These are phyloP conservation scores for Microdochium trichocladiopsis DNA, from an alignment of 2,329 filamentous ascomycete species.

Conservation along the genomic window DNA sequence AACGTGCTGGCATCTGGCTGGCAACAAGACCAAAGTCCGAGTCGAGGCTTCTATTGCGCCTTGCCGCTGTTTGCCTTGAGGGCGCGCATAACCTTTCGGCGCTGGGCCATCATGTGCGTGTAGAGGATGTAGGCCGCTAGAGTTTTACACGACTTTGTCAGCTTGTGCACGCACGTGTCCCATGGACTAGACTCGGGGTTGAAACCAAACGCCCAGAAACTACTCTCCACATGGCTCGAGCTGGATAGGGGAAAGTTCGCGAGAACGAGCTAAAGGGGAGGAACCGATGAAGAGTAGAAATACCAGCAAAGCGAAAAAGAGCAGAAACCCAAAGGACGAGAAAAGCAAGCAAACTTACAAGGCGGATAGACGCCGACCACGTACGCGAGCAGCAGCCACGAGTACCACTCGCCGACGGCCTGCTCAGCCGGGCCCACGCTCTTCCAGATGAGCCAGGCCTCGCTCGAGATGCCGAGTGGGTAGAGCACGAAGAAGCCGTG, in stretches of 20 bases:
- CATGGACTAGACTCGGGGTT: too few species aligned
- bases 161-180: too few species aligned
- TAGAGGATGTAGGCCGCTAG: conserved; percentile 75
- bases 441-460: conserved; percentile 72
- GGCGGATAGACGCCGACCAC: conserved; percentile 75
- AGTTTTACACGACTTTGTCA: conserved; percentile 9
- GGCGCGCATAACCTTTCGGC: conserved; percentile 67
- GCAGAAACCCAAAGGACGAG: background rate
- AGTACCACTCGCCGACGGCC: conserved; percentile 43
- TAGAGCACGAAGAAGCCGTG: conserved; percentile 93
- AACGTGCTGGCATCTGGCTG: too few species aligned
- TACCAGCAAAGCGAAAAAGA: background rate
- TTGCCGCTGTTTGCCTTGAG: conserved; percentile 32
- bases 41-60: background rate
- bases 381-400: conserved; percentile 66
- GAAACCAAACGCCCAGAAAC: too few species aligned
- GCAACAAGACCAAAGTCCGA: conserved; percentile 1
- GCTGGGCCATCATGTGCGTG: conserved; percentile 90
- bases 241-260: too few species aligned
- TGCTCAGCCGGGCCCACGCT: conserved; percentile 53
- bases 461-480: conserved; percentile 82
- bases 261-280: too few species aligned
- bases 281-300: too few species aligned
- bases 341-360: conserved; percentile 50
- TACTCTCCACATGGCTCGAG: too few species aligned